Evolutionary conservation across 768 basidiomycete genomes (phyloP).

Genomic region (Tricholoma bakamatsutake): DNA sequence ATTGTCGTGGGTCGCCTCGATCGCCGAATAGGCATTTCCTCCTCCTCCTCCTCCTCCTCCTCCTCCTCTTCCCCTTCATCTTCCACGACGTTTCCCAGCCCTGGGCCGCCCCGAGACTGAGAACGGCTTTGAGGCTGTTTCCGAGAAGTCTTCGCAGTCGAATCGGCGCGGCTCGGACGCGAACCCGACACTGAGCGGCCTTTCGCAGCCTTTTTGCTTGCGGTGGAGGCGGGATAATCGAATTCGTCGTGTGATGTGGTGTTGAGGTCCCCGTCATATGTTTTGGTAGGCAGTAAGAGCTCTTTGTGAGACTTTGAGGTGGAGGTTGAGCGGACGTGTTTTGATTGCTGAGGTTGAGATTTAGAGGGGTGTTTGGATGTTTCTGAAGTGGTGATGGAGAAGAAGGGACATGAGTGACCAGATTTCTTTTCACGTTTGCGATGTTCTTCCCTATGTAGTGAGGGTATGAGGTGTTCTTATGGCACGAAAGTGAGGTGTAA

Average conservation of each 20-base stretch:
- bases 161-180: constrained; percentile 8
- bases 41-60: constrained; percentile 12
- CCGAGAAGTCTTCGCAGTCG: constrained; percentile 16
- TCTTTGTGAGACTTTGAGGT: constrained; percentile 28
- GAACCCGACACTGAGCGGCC: constrained; percentile 3
- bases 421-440: constrained; percentile 55
- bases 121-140: constrained; percentile 12
- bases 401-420: constrained; percentile 36
- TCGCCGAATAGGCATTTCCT: constrained; percentile 7
- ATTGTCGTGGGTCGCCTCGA: not conserved
- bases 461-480: constrained; percentile 3
- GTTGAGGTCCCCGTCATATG: constrained; percentile 32
- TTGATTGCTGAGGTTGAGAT: constrained; percentile 14
- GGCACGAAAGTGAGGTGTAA: constrained; percentile 2
- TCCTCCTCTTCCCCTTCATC: constrained; percentile 19
- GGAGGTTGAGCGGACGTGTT: constrained; percentile 23
- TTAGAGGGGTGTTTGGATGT: constrained; percentile 24
- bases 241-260: constrained; percentile 17
- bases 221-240: constrained; percentile 12
- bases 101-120: constrained; percentile 12
- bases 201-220: constrained; percentile 13
- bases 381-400: constrained; percentile 16
- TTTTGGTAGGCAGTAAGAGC: constrained; percentile 33
- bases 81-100: constrained; percentile 16
- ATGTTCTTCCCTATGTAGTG: constrained; percentile 60